Evolutionary conservation across 2,329 filamentous ascomycete genomes (phyloP), one percentile per base, ranked within the genome.

Genomic region (Penicillium janthinellum): DNA sequence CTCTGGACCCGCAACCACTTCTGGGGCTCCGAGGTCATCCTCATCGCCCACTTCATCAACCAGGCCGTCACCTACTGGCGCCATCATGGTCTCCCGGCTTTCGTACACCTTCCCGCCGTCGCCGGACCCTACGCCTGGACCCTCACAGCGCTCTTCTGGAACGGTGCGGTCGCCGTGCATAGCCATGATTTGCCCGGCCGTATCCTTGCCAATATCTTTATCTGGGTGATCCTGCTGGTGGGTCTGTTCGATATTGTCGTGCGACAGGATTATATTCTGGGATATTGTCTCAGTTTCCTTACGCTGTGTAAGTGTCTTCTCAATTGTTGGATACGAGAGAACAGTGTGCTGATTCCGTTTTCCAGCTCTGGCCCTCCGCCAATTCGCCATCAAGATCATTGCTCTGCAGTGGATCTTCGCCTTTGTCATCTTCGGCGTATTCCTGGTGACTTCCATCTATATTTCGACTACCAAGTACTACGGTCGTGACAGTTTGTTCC

Each of bases 321-420:
- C 31, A 15, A 6, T n/a, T 47, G 12, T 47, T 12, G 2, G 15
- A 34, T 5, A n/a, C 7, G 34, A 48, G 15, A 31, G 22, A 5
- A 17, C 4, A 10, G 8, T 34, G 20, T 42, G 28, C 51, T 54
- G 35, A 54, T 54, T 8, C 1, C 20, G 15, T n/a, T 7, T 38
- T 47, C 6, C 28, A 85, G 84, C 83, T 17, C 86, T 96, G 44
- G 91, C 90, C 12, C 86, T 95, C 15, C 84, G 86, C 14, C 92
- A 96, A 75, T 88, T 96, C 78, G 79, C 87, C 53, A 83, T 84
- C 69, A 87, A 92, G 73, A 76, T 88, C 60, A 82, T 96, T 66
- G 90, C 91, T 6, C 82, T 96, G 64, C 92, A 96, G 79, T 96
- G 92, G 92, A 94, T 96, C 77, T 96, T 96, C 74, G 90, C 92